Base-by-base conservation (phyloP, 2,329 filamentous ascomycete genomes). In the Alternaria hordeiaustralica region DNA sequence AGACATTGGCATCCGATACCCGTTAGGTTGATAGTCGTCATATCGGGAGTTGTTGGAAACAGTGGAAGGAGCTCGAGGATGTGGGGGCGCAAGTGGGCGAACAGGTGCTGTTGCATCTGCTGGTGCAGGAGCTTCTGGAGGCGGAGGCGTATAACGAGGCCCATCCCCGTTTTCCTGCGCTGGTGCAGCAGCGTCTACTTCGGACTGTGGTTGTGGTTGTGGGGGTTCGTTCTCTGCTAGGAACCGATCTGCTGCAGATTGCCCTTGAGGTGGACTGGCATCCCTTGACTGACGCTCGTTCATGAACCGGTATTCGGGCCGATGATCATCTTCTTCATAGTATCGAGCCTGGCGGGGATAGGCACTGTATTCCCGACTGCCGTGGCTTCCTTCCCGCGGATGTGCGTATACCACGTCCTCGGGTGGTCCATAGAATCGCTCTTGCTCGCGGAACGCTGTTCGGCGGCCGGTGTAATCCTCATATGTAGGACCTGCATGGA, bases 181-280 rank as follows among this genome's bases (percentile, higher is more conserved):
- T n/a, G 67, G 59, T 10, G 53, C 57, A 36, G 70, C 30, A 21
- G 64, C 64, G 28, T 72, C 68, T 3, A 66, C 60, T 13, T 70
- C 71, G 21, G 69, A 44, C 25, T 61, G 67, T 46, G 60, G 57
- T 8, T 65, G 61, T 9, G 63, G 60, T 30, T 67, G 67, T 5
- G 55, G 28, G 33, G 68, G 43, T 51, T 73, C 73, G 43, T 61
- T 66, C 10, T 78, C 77, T 28, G 77, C 75, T 15, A 80, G 55
- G 51, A 80, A 79, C 23, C 76, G 75, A 62, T 79, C 78, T 28
- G 77, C 77, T 11, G 75, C 75, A 36, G 76, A 72, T 28, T 72
- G 70, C 10, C 68, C 73, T 58, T 66, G 66, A 44, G 68, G 55
- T 21, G 68, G 67, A 57, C 71, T 75, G 4, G 58, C 63, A 9